Evolutionary conservation across 805 yeast genomes (phyloP).

Genomic region (Teunomyces gatunensis): DNA sequence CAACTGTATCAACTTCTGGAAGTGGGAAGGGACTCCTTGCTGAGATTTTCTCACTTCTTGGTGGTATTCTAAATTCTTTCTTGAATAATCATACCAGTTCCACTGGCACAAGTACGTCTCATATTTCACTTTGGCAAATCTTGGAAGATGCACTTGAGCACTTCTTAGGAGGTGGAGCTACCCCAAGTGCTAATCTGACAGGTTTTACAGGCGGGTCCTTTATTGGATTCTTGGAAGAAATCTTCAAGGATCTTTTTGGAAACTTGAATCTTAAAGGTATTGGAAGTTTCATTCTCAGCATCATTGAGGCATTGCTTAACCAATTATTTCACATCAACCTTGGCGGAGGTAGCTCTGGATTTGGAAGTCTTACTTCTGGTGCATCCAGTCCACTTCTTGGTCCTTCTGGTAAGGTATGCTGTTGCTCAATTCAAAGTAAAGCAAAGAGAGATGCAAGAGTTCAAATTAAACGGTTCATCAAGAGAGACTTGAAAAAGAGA

Average conservation of each 20-base stretch:
- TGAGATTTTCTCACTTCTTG: conserved; percentile 13
- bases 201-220: conserved; percentile 2
- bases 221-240: conserved; percentile 8
- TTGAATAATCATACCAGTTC: conserved; percentile 6
- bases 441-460: conserved; percentile 24
- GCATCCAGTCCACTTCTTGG: conserved; percentile 7
- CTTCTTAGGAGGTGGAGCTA: conserved; percentile 12
- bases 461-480: conserved; percentile 17
- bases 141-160: conserved; percentile 13
- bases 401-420: conserved; percentile 17
- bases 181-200: conserved; percentile 1
- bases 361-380: conserved; percentile 6
- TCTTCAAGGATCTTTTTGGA: conserved; percentile 13
- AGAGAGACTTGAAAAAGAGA: conserved; percentile 20
- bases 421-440: conserved; percentile 20
- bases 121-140: conserved; percentile 8
- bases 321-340: conserved; percentile 18
- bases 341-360: conserved; percentile 14
- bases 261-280: conserved; percentile 5
- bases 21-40: conserved; percentile 9
- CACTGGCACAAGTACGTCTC: conserved; percentile 4
- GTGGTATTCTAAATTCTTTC: conserved; percentile 10
- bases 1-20: conserved; percentile 10
- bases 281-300: conserved; percentile 11
- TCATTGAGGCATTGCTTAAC: conserved; percentile 14